Percentiles rank a stretch among this genome's conserved stretches.
Conservation (phyloP, 495 filamentous ascomycete species). For the Copromyces sp. region DNA sequence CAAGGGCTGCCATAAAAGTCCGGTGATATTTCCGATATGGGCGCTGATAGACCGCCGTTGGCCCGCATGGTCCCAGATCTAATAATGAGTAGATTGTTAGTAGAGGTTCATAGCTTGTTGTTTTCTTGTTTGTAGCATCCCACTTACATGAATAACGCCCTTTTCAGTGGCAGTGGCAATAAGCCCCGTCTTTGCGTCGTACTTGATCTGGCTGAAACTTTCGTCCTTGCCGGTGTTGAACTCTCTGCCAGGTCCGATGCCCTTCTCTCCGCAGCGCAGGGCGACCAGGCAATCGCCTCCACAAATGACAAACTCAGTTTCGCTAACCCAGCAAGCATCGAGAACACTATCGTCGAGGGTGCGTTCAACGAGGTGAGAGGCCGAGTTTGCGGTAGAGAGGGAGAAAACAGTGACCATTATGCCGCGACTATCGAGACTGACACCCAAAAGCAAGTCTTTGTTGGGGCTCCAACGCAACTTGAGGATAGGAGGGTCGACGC, state of each 20-base stretch:
- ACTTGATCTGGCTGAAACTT: slow-evolving; percentile 36
- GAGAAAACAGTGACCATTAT: slow-evolving; percentile 43
- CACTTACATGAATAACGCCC: slow-evolving; percentile 42
- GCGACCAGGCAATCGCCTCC: slow-evolving; percentile 42
- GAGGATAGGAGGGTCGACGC: slow-evolving; percentile 42
- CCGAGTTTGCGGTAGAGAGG: slow-evolving; percentile 25
- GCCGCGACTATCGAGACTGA: slow-evolving; percentile 37
- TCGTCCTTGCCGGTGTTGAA: slow-evolving; percentile 35
- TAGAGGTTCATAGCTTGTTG: not conserved
- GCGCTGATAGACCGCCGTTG: slow-evolving; percentile 36
- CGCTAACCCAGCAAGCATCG: slow-evolving; percentile 52
- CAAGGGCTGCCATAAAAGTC: slow-evolving; percentile 43
- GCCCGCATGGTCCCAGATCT: slow-evolving; percentile 43
- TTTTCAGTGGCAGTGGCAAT: slow-evolving; percentile 41
- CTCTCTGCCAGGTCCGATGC: slow-evolving; percentile 28
- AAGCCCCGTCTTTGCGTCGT: slow-evolving; percentile 33
- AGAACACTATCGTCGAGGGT: slow-evolving; percentile 36
- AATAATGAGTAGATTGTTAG: slow-evolving; percentile 11
- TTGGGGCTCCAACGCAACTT: slow-evolving; percentile 53
- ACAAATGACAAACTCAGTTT: slow-evolving; percentile 48
- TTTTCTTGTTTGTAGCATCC: no score
- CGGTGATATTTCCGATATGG: slow-evolving; percentile 38
- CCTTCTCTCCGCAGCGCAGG: slow-evolving; percentile 26
- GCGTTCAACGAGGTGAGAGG: slow-evolving; percentile 33
- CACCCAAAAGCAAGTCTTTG: slow-evolving; percentile 41